Percentiles rank a stretch among this genome's conserved stretches.
These are phyloP conservation scores for Cordia subcordata DNA, from an alignment of 257 asterid species.

Conservation along the genomic window DNA sequence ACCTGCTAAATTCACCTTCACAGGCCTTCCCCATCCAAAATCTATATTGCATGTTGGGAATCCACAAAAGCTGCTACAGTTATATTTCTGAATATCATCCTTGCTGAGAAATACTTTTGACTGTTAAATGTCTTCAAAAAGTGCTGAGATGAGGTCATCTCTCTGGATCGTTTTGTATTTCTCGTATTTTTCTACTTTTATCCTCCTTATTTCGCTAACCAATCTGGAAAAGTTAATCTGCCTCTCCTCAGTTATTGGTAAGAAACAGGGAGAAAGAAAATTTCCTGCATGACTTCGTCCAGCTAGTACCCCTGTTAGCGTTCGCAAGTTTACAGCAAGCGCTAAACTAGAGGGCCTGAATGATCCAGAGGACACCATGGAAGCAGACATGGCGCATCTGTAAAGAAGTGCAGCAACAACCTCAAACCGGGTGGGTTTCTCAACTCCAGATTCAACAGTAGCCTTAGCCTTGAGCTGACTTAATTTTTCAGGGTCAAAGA, in stretches of 20 bases:
- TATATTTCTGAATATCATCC: neutral
- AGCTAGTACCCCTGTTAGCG: constrained; percentile 3
- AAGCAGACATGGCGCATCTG: constrained; percentile 5
- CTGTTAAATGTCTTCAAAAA: neutral
- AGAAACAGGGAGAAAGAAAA: neutral
- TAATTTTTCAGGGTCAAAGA: neutral
- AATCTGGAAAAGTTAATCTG: neutral
- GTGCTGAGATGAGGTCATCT: neutral
- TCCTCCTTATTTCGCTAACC: neutral
- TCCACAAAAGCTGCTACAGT: neutral
- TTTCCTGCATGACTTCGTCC: constrained; percentile 7
- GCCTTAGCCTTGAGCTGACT: constrained; percentile 1
- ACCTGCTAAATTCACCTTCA: neutral
- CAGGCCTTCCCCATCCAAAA: neutral
- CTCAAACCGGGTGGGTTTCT: constrained; percentile 8
- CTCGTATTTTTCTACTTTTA: neutral
- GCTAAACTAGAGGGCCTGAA: constrained; percentile 2
- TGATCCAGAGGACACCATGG: neutral
- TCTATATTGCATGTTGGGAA: neutral
- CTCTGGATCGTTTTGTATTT: neutral
- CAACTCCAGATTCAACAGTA: neutral
- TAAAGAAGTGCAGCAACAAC: constrained; percentile 8
- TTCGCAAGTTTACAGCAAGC: constrained; percentile 8
- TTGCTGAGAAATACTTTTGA: neutral
- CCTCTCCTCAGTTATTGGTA: neutral